Evolutionary conservation across 106 monocot species (phyloP).

Genomic region (Acorus calamus): DNA sequence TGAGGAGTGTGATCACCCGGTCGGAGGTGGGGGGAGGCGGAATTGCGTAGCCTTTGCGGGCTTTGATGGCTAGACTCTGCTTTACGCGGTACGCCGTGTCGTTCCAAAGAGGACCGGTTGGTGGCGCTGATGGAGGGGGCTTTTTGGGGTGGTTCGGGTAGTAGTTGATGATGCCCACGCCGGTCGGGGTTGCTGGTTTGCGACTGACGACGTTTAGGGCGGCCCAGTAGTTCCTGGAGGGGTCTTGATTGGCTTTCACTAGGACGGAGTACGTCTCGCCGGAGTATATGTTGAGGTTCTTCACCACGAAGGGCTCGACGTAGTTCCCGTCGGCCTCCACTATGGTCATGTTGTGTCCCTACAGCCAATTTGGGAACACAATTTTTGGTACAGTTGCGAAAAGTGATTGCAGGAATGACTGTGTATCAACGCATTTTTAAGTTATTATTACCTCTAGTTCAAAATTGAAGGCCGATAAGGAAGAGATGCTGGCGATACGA

Average conservation of each 20-base stretch:
- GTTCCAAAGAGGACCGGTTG: constrained; percentile 56
- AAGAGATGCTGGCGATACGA: constrained; percentile 52
- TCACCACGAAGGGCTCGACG: constrained; percentile 54
- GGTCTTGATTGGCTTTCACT: constrained; percentile 52
- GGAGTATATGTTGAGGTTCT: constrained; percentile 73
- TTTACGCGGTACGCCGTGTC: constrained; percentile 35
- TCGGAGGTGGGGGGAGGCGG: constrained; percentile 44
- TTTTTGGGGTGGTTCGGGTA: constrained; percentile 29
- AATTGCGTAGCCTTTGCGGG: constrained; percentile 29
- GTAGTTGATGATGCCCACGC: constrained; percentile 65
- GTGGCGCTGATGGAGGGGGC: constrained; percentile 24
- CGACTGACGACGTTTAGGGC: constrained; percentile 57
- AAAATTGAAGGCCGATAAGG: constrained; percentile 68
- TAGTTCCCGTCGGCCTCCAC: constrained; percentile 82
- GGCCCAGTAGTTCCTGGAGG: constrained; percentile 71
- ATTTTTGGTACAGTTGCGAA: no score
- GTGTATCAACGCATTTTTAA: no score
- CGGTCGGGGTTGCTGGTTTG: constrained; percentile 41
- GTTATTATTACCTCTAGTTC: constrained; percentile 58
- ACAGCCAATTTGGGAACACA: not conserved
- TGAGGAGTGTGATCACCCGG: constrained; percentile 52
- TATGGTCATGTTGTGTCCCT: constrained; percentile 75
- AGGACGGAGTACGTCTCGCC: constrained; percentile 92
- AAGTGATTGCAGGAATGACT: no score
- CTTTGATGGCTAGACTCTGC: constrained; percentile 29